Base-by-base conservation (phyloP, 2,329 filamentous ascomycete species). In the Diplodia corticola region DNA sequence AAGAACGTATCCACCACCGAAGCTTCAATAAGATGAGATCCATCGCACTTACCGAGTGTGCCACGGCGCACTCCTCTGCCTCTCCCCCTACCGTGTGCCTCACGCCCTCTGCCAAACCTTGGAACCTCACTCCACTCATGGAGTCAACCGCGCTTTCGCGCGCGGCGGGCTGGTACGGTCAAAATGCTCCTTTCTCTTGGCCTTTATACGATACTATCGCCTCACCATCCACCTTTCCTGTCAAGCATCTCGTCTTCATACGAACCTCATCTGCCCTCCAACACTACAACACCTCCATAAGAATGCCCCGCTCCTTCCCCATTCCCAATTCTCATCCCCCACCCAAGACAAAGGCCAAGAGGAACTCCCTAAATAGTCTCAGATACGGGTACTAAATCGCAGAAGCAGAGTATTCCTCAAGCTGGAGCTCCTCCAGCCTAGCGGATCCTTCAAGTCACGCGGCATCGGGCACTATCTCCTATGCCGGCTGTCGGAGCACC, bases 351-450 rank as follows among this genome's bases (percentile, higher is more conserved):
- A 15, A 7, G 22, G 10, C 13, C 6, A 33, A 33, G 46, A 60
- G 15, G 17, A 48, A 48, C 44, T 17, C 9, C 5, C 28, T 9
- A 2, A 30, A 22, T 10, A 33, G 12, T 10, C 37, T 22, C 4
- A 61, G 40, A 61, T 49, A 49, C 57, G 17, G 57, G 57, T 61
- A 35, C 57, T 61, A 61, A 61, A 61, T 44, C 57, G 57, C 35
- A 61, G 57, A 61, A 83, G 91, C 81, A 89, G 90, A 80, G 87
- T 96, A 77, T 91, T 91, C 77, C 87, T 96, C 73, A 96, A 96
- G 78, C 86, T 95, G 69, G 92, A 96, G 72, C 91, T 91, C 75
- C 85, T 93, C 64, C 92, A 96, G 74, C 92, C 92, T 4, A 90
- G 89, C 24, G 91, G 91, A 69, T 93, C 91, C 46, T 96, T 96